Conservation (phyloP, 164 flowering plant species). For the Annona squamosa region DNA sequence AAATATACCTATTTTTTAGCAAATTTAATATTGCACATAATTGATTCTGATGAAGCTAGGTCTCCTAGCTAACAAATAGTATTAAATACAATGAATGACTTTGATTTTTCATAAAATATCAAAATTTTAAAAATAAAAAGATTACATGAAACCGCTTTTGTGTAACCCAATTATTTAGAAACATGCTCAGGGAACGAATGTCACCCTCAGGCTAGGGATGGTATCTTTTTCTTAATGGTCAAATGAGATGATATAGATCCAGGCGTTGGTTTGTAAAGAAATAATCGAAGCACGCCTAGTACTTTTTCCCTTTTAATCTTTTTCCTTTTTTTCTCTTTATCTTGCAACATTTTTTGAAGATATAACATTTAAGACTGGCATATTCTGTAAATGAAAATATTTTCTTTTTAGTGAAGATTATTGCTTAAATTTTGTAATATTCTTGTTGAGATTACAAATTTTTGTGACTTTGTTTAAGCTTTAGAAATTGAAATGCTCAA, state of each 20-base stretch:
- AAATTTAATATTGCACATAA: too few relatives aligned
- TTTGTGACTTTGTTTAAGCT: background rate
- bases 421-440: background rate
- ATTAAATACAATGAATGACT: too few relatives aligned
- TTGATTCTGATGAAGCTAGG: too few relatives aligned
- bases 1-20: too few relatives aligned
- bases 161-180: too few relatives aligned
- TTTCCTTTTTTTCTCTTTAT: too few relatives aligned
- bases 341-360: background rate
- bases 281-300: background rate
- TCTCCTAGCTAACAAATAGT: too few relatives aligned
- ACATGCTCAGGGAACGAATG: too few relatives aligned
- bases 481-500: background rate
- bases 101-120: too few relatives aligned
- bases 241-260: background rate
- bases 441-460: background rate
- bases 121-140: too few relatives aligned
- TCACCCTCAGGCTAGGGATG: background rate
- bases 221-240: slow-evolving; percentile 1
- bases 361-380: background rate
- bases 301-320: background rate
- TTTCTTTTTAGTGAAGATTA: background rate
- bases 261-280: background rate
- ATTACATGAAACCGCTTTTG: too few relatives aligned
- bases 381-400: slow-evolving; percentile 1